These are phyloP conservation scores for Hypoxylon perforatum DNA, from an alignment of 495 filamentous ascomycete species.

Conservation along the genomic window DNA sequence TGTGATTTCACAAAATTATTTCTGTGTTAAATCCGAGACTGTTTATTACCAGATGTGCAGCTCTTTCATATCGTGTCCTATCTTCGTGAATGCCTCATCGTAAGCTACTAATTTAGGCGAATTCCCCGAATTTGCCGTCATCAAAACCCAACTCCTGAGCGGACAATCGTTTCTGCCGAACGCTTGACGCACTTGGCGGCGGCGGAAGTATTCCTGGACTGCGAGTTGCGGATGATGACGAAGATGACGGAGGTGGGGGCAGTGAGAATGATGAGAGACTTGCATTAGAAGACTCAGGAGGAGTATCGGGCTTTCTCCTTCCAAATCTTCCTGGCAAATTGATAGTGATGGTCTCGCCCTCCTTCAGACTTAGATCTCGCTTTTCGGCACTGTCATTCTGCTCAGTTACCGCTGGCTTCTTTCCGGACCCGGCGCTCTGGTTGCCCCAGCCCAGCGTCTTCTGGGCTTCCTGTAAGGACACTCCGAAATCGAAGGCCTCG, in stretches of 20 bases:
- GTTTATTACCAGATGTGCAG: not conserved
- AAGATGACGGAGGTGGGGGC: conserved; percentile 59
- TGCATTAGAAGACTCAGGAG: conserved; percentile 32
- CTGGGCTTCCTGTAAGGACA: conserved; percentile 79
- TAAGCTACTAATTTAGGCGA: conserved; percentile 53
- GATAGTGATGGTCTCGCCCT: conserved; percentile 85
- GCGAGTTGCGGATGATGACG: conserved; percentile 22
- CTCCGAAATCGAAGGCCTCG: conserved; percentile 83
- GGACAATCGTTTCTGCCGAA: conserved; percentile 60
- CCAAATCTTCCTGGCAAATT: conserved; percentile 70
- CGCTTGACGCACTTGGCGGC: conserved; percentile 69
- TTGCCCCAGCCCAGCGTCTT: conserved; percentile 61
- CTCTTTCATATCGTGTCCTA: conserved; percentile 3
- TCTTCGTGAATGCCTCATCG: not conserved
- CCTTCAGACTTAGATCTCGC: conserved; percentile 81
- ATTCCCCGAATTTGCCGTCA: conserved; percentile 74
- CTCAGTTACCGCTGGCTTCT: conserved; percentile 42
- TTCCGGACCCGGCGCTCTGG: conserved; percentile 32
- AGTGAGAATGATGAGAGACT: conserved; percentile 61
- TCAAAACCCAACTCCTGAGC: conserved; percentile 70
- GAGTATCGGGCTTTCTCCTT: conserved; percentile 45
- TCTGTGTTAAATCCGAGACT: conserved; percentile 13
- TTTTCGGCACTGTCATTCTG: conserved; percentile 60
- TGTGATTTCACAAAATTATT: conserved; percentile 5
- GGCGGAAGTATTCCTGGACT: conserved; percentile 62